These are phyloP conservation scores for Leccinellum albellum DNA, from an alignment of 768 basidiomycete species.

Conservation along the genomic window DNA sequence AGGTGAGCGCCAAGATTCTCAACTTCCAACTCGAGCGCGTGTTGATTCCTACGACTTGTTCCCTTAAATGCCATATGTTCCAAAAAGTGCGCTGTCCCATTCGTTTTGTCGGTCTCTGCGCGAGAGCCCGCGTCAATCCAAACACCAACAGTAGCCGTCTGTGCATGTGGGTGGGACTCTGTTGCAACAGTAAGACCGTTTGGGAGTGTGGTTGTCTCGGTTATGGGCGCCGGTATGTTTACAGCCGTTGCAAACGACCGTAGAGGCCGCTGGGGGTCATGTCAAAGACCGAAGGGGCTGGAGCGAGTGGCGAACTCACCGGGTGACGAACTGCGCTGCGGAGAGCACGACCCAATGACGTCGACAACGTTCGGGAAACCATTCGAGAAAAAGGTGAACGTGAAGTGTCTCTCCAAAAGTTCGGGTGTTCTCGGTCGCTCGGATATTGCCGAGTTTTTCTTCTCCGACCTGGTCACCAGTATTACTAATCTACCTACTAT, in stretches of 20 bases:
- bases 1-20: slow-evolving; percentile 97
- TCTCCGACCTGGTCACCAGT: slow-evolving; percentile 17
- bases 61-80: slow-evolving; percentile 99
- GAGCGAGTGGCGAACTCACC: slow-evolving; percentile 23
- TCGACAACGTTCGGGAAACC: slow-evolving; percentile 45
- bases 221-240: slow-evolving; percentile 66
- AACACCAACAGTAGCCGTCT: slow-evolving; percentile 97
- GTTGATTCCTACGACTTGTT: slow-evolving; percentile 82
- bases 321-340: slow-evolving; percentile 36
- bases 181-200: slow-evolving; percentile 97
- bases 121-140: slow-evolving; percentile 99
- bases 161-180: slow-evolving; percentile 82
- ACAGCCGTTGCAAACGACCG: slow-evolving; percentile 75
- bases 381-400: slow-evolving; percentile 34
- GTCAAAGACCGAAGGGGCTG: not conserved
- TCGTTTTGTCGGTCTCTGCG: slow-evolving; percentile 92
- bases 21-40: slow-evolving; percentile 91
- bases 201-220: slow-evolving; percentile 86
- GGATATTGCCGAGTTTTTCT: slow-evolving; percentile 22
- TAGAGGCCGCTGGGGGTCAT: slow-evolving; percentile 41
- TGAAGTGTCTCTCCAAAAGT: slow-evolving; percentile 12
- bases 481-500: not conserved
- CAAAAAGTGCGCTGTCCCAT: slow-evolving; percentile 96
- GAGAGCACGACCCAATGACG: slow-evolving; percentile 40
- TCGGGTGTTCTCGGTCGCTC: slow-evolving; percentile 32